Evolutionary conservation across 192 early-diverging fungal species (phyloP), one percentile per base, ranked within the genome.

Genomic region (Coemansia sp.): DNA sequence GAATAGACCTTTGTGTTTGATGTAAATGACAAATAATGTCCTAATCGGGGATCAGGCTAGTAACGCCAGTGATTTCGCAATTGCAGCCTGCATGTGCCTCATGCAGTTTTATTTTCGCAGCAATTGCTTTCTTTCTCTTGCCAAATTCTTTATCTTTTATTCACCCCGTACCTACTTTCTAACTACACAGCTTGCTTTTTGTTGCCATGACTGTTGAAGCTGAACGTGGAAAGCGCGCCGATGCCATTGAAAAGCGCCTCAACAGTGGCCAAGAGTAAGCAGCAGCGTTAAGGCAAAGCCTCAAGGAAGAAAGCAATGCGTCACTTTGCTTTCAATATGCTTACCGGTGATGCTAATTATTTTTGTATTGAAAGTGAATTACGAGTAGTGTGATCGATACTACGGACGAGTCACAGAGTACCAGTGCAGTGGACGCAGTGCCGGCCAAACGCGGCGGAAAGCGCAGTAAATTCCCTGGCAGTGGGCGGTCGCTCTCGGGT

Each of bases 221-320:
- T 10, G 74, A 62, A 47, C 68, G 68, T 3, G 31, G 61, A 38
- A 54, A 57, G 27, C 69, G 69, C 31, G 57, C 64, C 19, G 49
- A 65, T 62, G 69, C 69, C 17, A 71, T 71, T 6, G 69, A 71
- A 39, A 71, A 49, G 31, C 69, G 68, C 37, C 68, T 71, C 41
- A 45, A 19, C 23, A 21, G 62, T 51, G 29, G 55, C 41, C 39
- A 47, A 16, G 62, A 50, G 62, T 63, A 64, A 43, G 62, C 50
- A 22, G 43, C 10, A 25, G 23, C 3, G 43, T 6, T 61, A 49
- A 35, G 31, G 31, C 31, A 35, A 35, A 35, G 31, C 31, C 31
- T 35, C 31, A 1, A 35, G 31, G 7, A 35, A 8, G 31, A 35
- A 35, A 35, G 31, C 31, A 35, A 35, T 35, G 31, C 8, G 6